Evolutionary conservation across 257 asterid genomes (phyloP), one percentile per base, ranked within the genome.

Genomic region (Solanum rostratum): DNA sequence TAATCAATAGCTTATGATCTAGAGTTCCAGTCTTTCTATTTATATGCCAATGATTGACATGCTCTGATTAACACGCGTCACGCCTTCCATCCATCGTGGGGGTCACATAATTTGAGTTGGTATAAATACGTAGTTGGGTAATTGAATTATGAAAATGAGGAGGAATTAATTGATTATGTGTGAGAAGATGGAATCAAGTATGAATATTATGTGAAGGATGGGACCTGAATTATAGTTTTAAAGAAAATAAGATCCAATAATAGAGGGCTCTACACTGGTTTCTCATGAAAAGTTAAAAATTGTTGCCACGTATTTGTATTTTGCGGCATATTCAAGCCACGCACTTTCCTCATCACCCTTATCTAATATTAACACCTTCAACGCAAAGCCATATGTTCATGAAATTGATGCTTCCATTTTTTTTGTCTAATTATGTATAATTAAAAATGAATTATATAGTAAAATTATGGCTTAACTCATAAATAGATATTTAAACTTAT

Each of bases 281-380:
- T 19, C 43, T 24, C 43, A 15, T 74, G 16, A 74, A 74, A 74
- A 59, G 81, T 27, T 69, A 24, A 57, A 66, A 14, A 33, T 37
- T 86, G 86, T 90, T 84, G 89, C 60, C 87, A 88, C 86, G 89
- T 85, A 85, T 86, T 84, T 62, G 62, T 53, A 83, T 24, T 83
- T 49, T 53, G 60, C 54, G 82, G 24, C 82, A 5, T 3, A 76
- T 24, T 76, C 22, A 76, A 76, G 59, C 27, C 82, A 76, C 22
- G 27, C 63, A 11, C n/a, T 41, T 49, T 22, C 68, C 5, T 2
- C 14, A 49, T 27, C 55, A 24, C 3, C 37, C 60, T 46, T 74
- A 27, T 73, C 81, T 22, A 22, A n/a, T 13, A 13, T 46, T 50
- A n/a, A 76, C 45, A 27, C 0, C 81, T 74, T 45, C 81, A 14